Evolutionary conservation across 768 basidiomycete genomes (phyloP), one percentile per base, ranked within the genome.

Genomic region (Mycena pura): DNA sequence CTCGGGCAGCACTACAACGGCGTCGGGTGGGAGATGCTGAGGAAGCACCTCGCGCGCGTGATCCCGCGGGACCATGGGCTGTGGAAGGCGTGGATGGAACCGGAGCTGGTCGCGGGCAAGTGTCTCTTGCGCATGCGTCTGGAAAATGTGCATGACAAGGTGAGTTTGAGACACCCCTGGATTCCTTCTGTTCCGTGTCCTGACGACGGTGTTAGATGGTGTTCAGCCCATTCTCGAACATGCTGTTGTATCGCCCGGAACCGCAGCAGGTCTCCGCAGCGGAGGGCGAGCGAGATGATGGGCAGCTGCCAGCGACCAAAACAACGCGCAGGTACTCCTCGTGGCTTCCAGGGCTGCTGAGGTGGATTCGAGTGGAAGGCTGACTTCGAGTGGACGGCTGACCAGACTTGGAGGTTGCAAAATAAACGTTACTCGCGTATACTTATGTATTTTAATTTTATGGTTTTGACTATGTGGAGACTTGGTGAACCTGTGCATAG

Each of bases 121-220:
- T 86, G 85, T 66, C 69, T 87, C 36, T 73, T 87, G 78, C 78
- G 83, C 24, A 87, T 87, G 85, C 77, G 84, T 22, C 74, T 86
- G 72, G 77, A 80, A 41, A 82, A 82, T 52, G 78, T 83, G 38
- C 86, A 86, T 60, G 79, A 84, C 44, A 82, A 85, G 71, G 85
- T 85, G 69, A 69, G 78, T 73, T 15, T 31, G 3, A 17, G 14
- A 32, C 17, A 24, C 13, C 11, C 4, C 7, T 51, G 25, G 19
- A 28, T 51, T 22, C 38, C 11, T n/a, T n/a, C 6, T 17, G 7
- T 28, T n/a, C 14, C 3, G 7, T 15, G n/a, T 43, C 41, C 55
- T 62, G 34, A 62, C 24, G 11, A 36, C n/a, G n/a, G n/a, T 31
- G 27, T 56, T 41, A 86, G 84, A 81, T 82, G 74, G 80, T 86